These are phyloP conservation scores for Colletotrichum camelliae DNA, from an alignment of 2,329 filamentous ascomycete genomes.

Conservation along the genomic window DNA sequence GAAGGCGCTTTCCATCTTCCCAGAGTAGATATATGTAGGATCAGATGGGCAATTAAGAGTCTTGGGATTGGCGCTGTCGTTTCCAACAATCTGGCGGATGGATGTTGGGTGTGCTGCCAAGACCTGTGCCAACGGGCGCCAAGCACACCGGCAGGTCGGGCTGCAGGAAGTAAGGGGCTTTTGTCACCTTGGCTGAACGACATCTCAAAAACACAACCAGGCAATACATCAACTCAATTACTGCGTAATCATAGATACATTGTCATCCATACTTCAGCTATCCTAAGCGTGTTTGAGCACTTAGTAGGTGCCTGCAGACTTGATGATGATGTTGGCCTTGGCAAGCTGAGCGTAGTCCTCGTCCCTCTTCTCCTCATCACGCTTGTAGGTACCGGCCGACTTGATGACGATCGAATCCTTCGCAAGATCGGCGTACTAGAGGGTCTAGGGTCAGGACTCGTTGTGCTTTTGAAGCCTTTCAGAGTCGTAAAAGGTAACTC, in stretches of 20 bases:
- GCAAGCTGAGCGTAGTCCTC: neutral
- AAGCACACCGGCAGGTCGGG: accelerated
- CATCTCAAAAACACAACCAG: neutral
- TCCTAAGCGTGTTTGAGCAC: neutral
- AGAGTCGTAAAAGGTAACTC: neutral
- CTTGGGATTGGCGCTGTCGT: accelerated
- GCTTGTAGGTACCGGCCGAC: neutral
- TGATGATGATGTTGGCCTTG: neutral
- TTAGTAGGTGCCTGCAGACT: neutral
- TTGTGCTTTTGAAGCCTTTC: too few species aligned
- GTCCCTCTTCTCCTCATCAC: neutral
- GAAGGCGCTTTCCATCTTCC: neutral
- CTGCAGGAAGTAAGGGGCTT: neutral
- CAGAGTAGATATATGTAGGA: neutral
- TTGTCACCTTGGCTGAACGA: neutral
- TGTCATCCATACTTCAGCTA: neutral
- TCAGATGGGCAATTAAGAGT: neutral
- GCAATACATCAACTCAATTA: neutral
- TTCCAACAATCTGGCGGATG: neutral
- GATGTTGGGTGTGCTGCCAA: neutral
- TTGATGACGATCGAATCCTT: neutral
- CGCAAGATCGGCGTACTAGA: neutral
- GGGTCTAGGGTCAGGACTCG: accelerated
- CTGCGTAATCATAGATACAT: too few species aligned
- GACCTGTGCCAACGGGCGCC: neutral